Evolutionary conservation across 257 asterid species (phyloP).

Genomic region (Cinchona pubescens): DNA sequence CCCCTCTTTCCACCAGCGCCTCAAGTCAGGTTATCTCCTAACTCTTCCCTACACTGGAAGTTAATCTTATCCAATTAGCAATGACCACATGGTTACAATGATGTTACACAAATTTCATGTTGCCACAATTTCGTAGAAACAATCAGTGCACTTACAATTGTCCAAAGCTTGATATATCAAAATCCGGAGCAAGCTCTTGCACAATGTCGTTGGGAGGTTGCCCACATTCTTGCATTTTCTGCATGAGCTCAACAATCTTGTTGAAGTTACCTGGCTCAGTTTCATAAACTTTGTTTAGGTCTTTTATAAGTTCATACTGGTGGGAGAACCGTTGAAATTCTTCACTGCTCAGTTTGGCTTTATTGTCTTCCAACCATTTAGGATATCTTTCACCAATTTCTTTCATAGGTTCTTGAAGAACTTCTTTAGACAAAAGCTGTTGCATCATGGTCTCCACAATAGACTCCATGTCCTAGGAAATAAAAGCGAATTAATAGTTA

Average conservation of each 20-base stretch:
- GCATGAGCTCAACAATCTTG: conserved; percentile 96
- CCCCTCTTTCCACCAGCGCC: no score
- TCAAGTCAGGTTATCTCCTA: neutral
- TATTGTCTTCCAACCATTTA: conserved; percentile 77
- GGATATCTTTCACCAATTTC: conserved; percentile 96
- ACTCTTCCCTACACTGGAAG: neutral
- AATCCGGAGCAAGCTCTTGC: conserved; percentile 86
- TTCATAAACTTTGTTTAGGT: conserved; percentile 66
- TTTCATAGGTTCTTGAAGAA: conserved; percentile 93
- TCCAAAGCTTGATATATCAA: conserved; percentile 71
- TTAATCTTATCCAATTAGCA: neutral
- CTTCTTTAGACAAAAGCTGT: conserved; percentile 89
- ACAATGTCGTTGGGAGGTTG: conserved; percentile 95
- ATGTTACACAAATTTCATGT: neutral
- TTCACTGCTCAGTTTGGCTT: conserved; percentile 53
- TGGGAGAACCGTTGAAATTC: conserved; percentile 58
- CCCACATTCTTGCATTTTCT: conserved; percentile 99
- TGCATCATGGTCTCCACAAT: conserved; percentile 97
- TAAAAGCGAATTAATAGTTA: neutral
- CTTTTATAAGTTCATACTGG: conserved; percentile 66
- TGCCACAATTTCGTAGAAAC: no score
- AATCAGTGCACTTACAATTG: conserved; percentile 57
- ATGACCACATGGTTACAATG: neutral
- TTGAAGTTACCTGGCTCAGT: conserved; percentile 79
- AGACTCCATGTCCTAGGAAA: conserved; percentile 81